Evolutionary conservation across 768 basidiomycete species (phyloP).

Genomic region (Steccherinum ochraceum): DNA sequence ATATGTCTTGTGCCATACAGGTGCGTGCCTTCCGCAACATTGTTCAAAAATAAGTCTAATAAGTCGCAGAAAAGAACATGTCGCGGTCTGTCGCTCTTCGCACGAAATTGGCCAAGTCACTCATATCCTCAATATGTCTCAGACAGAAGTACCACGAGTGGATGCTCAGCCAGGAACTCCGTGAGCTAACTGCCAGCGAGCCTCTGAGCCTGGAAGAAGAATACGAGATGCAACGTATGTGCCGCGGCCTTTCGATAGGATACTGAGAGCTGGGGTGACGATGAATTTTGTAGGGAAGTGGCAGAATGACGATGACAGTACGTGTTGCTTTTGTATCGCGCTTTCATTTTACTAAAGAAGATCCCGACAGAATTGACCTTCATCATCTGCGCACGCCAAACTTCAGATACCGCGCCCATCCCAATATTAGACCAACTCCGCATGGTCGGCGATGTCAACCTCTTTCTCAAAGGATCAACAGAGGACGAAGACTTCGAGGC

Average conservation of each 20-base stretch:
- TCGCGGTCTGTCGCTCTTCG: conserved; percentile 21
- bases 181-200: conserved; percentile 79
- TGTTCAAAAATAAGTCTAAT: neutral
- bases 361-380: conserved; percentile 70
- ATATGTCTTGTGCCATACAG: conserved; percentile 81
- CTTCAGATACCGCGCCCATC: conserved; percentile 9
- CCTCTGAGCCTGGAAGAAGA: conserved; percentile 76
- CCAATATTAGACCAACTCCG: conserved; percentile 9
- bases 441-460: conserved; percentile 92
- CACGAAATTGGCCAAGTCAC: no score
- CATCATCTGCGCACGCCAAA: conserved; percentile 63
- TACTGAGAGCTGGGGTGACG: conserved; percentile 1
- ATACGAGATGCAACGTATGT: conserved; percentile 82
- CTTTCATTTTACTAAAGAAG: no score
- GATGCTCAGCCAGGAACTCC: conserved; percentile 76
- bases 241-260: no score
- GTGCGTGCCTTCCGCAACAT: conserved; percentile 21
- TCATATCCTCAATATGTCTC: neutral
- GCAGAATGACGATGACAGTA: conserved; percentile 81
- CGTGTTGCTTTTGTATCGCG: conserved; percentile 16
- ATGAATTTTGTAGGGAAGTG: conserved; percentile 88
- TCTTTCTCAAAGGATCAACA: conserved; percentile 65
- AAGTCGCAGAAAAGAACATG: conserved; percentile 35
- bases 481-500: conserved; percentile 45
- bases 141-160: conserved; percentile 77